Percentiles rank a stretch among this genome's conserved stretches.
Evolutionary conservation across 2,329 filamentous ascomycete species (phyloP).

Genomic region (Nemania diffusa): DNA sequence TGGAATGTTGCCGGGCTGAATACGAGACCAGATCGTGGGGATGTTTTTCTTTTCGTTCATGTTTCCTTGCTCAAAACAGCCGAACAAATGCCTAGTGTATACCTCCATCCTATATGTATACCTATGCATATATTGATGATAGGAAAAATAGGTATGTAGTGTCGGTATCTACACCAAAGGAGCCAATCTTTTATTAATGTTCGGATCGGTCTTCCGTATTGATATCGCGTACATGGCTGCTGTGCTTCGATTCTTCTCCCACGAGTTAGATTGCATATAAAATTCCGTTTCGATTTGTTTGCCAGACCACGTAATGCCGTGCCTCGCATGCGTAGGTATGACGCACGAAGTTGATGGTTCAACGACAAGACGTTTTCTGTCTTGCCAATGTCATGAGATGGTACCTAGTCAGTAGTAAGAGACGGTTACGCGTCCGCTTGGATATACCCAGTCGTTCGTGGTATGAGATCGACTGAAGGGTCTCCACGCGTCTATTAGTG

Average conservation of each 20-base stretch:
- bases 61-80: neutral
- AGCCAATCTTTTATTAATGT: neutral
- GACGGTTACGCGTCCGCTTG: constrained; percentile 30
- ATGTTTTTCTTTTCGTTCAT: constrained; percentile 8
- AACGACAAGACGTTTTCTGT: constrained; percentile 3
- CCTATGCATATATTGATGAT: neutral
- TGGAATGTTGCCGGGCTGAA: neutral
- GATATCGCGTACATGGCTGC: neutral
- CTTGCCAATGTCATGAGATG: constrained; percentile 6
- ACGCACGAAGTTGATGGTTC: constrained; percentile 25
- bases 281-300: constrained; percentile 8
- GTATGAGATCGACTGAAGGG: constrained; percentile 22
- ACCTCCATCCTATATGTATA: neutral
- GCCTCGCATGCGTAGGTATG: constrained; percentile 9
- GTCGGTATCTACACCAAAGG: neutral
- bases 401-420: constrained; percentile 21
- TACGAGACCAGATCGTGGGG: constrained; percentile 11
- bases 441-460: constrained; percentile 7
- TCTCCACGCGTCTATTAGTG: constrained; percentile 15
- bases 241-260: constrained; percentile 1
- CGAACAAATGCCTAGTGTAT: neutral
- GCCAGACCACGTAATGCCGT: constrained; percentile 18
- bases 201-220: constrained; percentile 7
- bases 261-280: constrained; percentile 14
- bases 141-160: neutral